Evolutionary conservation across 257 asterid species (phyloP), one percentile per base, ranked within the genome.

Genomic region (Phtheirospermum japonicum): DNA sequence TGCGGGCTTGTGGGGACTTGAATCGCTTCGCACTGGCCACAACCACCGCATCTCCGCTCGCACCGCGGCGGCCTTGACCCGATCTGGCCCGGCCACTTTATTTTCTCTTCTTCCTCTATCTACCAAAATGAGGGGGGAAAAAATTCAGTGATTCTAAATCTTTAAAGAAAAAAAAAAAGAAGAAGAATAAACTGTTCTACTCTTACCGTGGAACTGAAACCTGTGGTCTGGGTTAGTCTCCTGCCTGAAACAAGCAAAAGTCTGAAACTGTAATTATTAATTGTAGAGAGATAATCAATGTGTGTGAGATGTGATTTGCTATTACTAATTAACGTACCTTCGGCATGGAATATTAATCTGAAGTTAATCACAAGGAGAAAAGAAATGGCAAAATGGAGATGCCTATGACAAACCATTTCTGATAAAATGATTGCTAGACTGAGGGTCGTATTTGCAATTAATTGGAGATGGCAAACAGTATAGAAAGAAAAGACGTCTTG

Each of bases 31-130:
- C 98, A 90, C n/a, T 75, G 88, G 39, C 70, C 71, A 40, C 98
- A 87, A 19, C 74, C 48, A 57, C 63, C 67, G 72, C 98, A 90
- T 51, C 84, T 71, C 63, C 76, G 76, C 19, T 85, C 84, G 73
- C 98, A 90, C 52, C 80, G 81, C 18, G 98, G 98, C 32, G 98
- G 98, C 75, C 79, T 57, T 0, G 98, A 90, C 11, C 98, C 98
- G 63, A 86, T 76, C 23, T 74, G 78, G 18, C 67, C 76, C 65
- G 88, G 66, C 74, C 84, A 67, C 0, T 55, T 46, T 19, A 43
- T 30, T 71, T 80, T 72, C 7, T 71, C 75, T 20, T 65, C 80
- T 4, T 46, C 53, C 45, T 23, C 30, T 39, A 31, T 14, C 78
- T 67, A 59, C 16, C 40, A 51, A n/a, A n/a, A n/a, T n/a, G n/a